Conservation (phyloP, 352 stramenopile genomes). For the Phytophthora citricola region DNA sequence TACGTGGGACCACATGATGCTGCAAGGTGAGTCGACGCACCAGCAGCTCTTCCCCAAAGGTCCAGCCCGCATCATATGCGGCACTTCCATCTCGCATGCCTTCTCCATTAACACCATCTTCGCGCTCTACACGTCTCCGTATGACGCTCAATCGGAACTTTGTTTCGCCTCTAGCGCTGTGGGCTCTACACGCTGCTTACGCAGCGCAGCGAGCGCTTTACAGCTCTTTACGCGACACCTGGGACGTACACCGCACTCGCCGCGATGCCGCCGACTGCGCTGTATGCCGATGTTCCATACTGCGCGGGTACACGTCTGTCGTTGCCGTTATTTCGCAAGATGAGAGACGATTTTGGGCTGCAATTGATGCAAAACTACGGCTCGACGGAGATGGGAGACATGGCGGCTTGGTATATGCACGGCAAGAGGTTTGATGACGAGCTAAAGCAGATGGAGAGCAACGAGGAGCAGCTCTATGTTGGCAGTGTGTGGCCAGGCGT, state of each 20-base stretch:
- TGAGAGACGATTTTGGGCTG: conserved; percentile 66
- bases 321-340: conserved; percentile 56
- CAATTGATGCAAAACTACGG: conserved; percentile 88
- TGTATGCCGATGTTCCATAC: conserved; percentile 77
- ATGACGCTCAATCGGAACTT: conserved; percentile 69
- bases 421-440: conserved; percentile 54
- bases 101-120: conserved; percentile 90
- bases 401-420: conserved; percentile 70
- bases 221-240: conserved; percentile 78
- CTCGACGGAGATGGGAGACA: conserved; percentile 85
- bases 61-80: conserved; percentile 72
- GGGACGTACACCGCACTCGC: conserved; percentile 81
- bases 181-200: conserved; percentile 58
- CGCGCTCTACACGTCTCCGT: conserved; percentile 73
- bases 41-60: conserved; percentile 73
- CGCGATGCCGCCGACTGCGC: conserved; percentile 47
- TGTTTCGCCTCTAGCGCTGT: conserved; percentile 65
- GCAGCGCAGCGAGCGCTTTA: conserved; percentile 49
- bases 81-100: conserved; percentile 84
- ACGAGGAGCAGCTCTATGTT: conserved; percentile 58
- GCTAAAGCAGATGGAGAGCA: conserved; percentile 45
- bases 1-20: conserved; percentile 76
- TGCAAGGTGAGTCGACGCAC: conserved; percentile 83
- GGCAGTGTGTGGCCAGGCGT: conserved; percentile 79
- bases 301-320: conserved; percentile 75